Evolutionary conservation across 2,329 filamentous ascomycete genomes (phyloP), one percentile per base, ranked within the genome.

Genomic region (Aureobasidium lini): DNA sequence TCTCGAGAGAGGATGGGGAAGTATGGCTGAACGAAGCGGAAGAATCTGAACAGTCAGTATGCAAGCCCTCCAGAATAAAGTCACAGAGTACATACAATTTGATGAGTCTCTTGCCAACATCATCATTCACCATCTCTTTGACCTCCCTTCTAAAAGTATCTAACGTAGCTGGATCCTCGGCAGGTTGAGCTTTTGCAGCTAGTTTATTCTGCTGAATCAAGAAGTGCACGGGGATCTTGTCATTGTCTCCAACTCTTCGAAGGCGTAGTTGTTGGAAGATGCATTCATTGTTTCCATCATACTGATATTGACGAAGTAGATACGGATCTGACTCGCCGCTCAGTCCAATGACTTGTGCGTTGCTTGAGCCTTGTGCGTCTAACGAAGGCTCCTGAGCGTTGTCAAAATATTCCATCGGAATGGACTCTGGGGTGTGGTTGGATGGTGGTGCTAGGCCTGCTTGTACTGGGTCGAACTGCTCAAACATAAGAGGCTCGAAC

Each of bases 1-100:
- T 69, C 70, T 57, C 71, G 67, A n/a, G 69, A 72, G 11, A 77
- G 60, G 11, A 77, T 70, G 4, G 75, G 75, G 62, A 77, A 77
- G 64, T 76, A 76, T 13, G 75, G 75, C 49, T 77, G 72, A 53
- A 77, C 72, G 63, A 76, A 76, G 63, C 69, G 70, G 61, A 73
- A 72, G 65, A 75, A 72, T 34, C 62, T 63, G 52, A 6, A 42
- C 36, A 4, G 9, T 48, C 37, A 54, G 42, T 37, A 43, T 2
- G 15, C 13, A 23, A 3, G 32, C 9, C 15, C 4, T 29, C 15
- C 13, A 6, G n/a, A 10, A 13, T 6, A 48, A 6, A 7, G 2
- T n/a, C 3, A 29, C 13, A 7, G 4, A 7, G 1, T 31, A 62
- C 62, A 28, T 61, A 74, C 11, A 77, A 67, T 13, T 68, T 67